These are phyloP conservation scores for Sugiyamaella grinbergsii DNA, from an alignment of 1,139 yeast genomes.

Conservation along the genomic window DNA sequence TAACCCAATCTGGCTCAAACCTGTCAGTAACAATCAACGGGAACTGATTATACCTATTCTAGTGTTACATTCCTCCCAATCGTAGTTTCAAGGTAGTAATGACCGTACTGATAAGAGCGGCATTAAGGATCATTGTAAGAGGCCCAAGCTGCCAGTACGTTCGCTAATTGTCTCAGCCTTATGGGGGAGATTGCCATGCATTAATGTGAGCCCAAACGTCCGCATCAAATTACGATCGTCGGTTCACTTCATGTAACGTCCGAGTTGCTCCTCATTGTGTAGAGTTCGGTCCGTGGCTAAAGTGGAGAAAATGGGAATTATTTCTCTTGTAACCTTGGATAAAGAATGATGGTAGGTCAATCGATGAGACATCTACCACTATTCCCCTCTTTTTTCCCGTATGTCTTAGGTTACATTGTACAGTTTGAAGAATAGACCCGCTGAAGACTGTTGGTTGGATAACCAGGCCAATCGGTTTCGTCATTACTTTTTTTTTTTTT, in stretches of 20 bases:
- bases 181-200: too few relatives aligned
- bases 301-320: neutral
- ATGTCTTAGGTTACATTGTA: too few relatives aligned
- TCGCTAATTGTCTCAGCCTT: too few relatives aligned
- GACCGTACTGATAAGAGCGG: constrained; percentile 1
- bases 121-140: neutral
- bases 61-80: constrained; percentile 1
- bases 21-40: constrained; percentile 11
- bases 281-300: neutral
- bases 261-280: neutral
- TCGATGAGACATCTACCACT: too few relatives aligned
- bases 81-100: neutral
- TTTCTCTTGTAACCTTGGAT: neutral
- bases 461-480: too few relatives aligned
- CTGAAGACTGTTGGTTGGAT: too few relatives aligned
- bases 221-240: too few relatives aligned
- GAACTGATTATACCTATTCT: neutral
- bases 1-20: neutral
- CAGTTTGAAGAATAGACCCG: too few relatives aligned
- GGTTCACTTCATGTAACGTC: neutral
- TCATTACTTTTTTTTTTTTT: too few relatives aligned
- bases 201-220: too few relatives aligned
- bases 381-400: too few relatives aligned
- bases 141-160: neutral
- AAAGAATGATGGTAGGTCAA: neutral